A percentile compares a stretch with the other conserved stretches of the same genome.
phyloP scores from a whole-genome alignment of 1,284 basidiomycete genomes.

The Wolfiporia cocos region DNA sequence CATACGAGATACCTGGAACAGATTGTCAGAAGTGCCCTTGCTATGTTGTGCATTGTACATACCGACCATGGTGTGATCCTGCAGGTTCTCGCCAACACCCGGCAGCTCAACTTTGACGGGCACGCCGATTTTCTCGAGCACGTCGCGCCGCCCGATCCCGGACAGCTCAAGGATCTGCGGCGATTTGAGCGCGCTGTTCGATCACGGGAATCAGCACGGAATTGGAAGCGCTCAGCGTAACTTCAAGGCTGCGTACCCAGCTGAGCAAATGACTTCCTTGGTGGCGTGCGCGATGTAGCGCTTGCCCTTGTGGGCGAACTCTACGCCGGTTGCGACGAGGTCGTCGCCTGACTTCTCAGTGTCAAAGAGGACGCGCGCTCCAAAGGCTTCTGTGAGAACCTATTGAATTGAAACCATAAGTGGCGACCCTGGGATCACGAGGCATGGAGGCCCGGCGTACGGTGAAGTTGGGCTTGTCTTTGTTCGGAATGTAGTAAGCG shows the following conservation, averaged over 20 bases:
- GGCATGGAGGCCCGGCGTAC: not conserved
- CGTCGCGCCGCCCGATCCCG: conserved; percentile 27
- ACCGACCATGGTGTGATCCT: conserved; percentile 26
- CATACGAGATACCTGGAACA: conserved; percentile 8
- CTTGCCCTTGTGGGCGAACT: conserved; percentile 16
- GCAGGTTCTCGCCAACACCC: conserved; percentile 31
- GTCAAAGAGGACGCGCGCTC: conserved; percentile 4
- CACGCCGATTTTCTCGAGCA: conserved; percentile 26
- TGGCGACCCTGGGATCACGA: not conserved
- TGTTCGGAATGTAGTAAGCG: conserved; percentile 15
- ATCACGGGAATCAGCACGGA: not conserved
- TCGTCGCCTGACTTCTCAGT: conserved; percentile 7
- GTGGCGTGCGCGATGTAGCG: conserved; percentile 12
- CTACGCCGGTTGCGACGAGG: conserved; percentile 19
- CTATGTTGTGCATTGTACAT: not conserved
- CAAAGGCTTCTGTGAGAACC: conserved; percentile 11
- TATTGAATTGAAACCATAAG: not conserved
- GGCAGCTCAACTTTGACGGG: conserved; percentile 20
- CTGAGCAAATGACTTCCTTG: conserved; percentile 21
- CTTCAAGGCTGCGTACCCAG: conserved; percentile 15
- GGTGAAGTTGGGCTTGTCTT: conserved; percentile 12
- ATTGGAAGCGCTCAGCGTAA: not conserved
- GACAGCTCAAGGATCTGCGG: conserved; percentile 36
- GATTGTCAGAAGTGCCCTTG: no score
- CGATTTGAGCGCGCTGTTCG: conserved; percentile 17